Evolutionary conservation across 176 grass and related monocot genomes (phyloP), one percentile per base, ranked within the genome.

Genomic region (Otatea glauca): DNA sequence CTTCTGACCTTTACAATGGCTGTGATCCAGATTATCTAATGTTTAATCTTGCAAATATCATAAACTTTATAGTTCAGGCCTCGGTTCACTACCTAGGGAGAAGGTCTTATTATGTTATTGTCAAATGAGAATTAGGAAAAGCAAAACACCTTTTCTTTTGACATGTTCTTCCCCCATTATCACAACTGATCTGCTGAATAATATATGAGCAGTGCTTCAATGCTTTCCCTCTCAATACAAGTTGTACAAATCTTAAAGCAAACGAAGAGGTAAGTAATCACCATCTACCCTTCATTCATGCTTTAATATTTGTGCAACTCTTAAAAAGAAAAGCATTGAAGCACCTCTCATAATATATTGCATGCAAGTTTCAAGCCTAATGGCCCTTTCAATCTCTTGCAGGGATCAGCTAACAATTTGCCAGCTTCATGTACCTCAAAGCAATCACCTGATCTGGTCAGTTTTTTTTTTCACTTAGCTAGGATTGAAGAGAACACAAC

Each of bases 351-450:
- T 41, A 16, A 11, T 7, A 16, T 68, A 34, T 60, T 68, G 23
- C 51, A 23, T 85, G 18, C 11, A 44, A 75, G 17, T 69, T 37
- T 85, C 51, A 56, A 76, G 17, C 49, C 7, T 42, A 48, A 34
- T 67, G 76, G 18, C n/a, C 15, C 20, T 62, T 79, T 74, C 4
- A 65, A 65, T 77, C 42, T 66, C 49, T 72, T 88, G 20, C 85
- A 91, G 90, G 90, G 72, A 42, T 91, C 90, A 2, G 82, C 44
- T 70, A 85, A 88, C 50, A 92, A 85, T 68, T 86, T 92, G 53
- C 90, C 90, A 88, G 61, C 66, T 83, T 86, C 86, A 68, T 88
- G 90, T 60, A 92, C 90, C 58, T 86, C 90, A 65, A 88, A 77
- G 83, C 29, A 66, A 42, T 35, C 90, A 35, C 78, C 90, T 62